These are phyloP conservation scores for Cystobasidiaceae sp. DNA, from an alignment of 1,284 basidiomycete species.

Conservation along the genomic window DNA sequence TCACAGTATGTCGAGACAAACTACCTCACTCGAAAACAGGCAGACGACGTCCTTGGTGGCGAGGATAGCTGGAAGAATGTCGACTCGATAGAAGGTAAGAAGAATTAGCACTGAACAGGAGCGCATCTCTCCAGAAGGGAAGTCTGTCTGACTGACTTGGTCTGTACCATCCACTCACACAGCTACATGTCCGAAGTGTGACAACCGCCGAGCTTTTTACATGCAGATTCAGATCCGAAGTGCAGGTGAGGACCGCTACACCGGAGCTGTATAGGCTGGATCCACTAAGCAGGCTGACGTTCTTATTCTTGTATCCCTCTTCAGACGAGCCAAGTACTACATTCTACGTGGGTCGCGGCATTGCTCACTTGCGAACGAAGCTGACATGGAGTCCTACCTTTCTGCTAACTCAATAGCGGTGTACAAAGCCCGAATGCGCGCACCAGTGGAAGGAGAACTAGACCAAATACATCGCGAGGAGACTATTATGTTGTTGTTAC, in stretches of 20 bases:
- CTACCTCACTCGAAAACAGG: conserved; percentile 72
- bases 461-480: background rate
- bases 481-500: too few species aligned
- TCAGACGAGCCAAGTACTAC: conserved; percentile 91
- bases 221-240: conserved; percentile 94
- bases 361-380: too few species aligned
- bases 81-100: conserved; percentile 55
- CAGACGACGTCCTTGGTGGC: conserved; percentile 90
- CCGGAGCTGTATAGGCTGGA: too few species aligned
- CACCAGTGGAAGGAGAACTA: conserved; percentile 45
- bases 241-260: conserved; percentile 58
- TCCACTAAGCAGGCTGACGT: too few species aligned
- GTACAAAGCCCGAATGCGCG: conserved; percentile 42
- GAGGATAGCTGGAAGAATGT: conserved; percentile 94
- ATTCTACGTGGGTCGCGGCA: conserved; percentile 53
- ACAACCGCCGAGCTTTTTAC: conserved; percentile 81
- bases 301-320: background rate
- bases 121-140: background rate
- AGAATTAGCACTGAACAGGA: background rate
- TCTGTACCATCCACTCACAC: conserved; percentile 5
- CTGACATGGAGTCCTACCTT: too few species aligned
- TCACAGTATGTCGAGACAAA: conserved; percentile 79
- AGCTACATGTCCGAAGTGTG: conserved; percentile 54
- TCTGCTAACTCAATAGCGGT: conserved; percentile 23
- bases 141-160: background rate